A percentile compares a stretch with the other conserved stretches of the same genome.
These are phyloP conservation scores for Leccinum uliginosum DNA, from an alignment of 768 basidiomycete genomes.

Conservation along the genomic window DNA sequence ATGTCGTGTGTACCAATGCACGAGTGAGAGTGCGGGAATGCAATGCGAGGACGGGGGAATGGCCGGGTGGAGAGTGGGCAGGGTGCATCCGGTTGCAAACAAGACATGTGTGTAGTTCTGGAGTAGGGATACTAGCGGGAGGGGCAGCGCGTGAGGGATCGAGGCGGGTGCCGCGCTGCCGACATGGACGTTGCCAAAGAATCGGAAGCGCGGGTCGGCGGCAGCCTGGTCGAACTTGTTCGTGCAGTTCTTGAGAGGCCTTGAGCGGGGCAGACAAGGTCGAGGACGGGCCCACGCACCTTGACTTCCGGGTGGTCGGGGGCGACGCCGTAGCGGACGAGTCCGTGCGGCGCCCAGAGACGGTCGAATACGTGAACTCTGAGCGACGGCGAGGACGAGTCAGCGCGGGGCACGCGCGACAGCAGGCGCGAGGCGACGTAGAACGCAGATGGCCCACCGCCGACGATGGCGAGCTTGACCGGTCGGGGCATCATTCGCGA, in stretches of 20 bases:
- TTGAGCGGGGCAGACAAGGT: slow-evolving; percentile 10
- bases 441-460: slow-evolving; percentile 96
- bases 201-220: slow-evolving; percentile 73
- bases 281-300: slow-evolving; percentile 32
- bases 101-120: slow-evolving; percentile 81
- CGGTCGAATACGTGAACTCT: slow-evolving; percentile 86
- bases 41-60: slow-evolving; percentile 47
- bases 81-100: slow-evolving; percentile 80
- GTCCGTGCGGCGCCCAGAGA: slow-evolving; percentile 90
- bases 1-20: slow-evolving; percentile 97
- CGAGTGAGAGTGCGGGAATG: slow-evolving; percentile 74
- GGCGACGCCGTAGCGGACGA: slow-evolving; percentile 94
- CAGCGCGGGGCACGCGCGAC: slow-evolving; percentile 44
- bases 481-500: slow-evolving; percentile 9
- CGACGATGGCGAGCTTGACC: slow-evolving; percentile 83
- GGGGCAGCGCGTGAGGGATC: slow-evolving; percentile 48
- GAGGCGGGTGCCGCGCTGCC: slow-evolving; percentile 31
- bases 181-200: slow-evolving; percentile 88
- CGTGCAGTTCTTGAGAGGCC: slow-evolving; percentile 75
- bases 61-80: slow-evolving; percentile 55
- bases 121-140: slow-evolving; percentile 61
- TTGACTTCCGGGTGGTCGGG: slow-evolving; percentile 99
- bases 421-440: slow-evolving; percentile 89
- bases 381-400: slow-evolving; percentile 34
- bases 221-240: slow-evolving; percentile 89